These are phyloP conservation scores for Schizonepeta tenuifolia DNA, from an alignment of 257 asterid species.

Conservation along the genomic window DNA sequence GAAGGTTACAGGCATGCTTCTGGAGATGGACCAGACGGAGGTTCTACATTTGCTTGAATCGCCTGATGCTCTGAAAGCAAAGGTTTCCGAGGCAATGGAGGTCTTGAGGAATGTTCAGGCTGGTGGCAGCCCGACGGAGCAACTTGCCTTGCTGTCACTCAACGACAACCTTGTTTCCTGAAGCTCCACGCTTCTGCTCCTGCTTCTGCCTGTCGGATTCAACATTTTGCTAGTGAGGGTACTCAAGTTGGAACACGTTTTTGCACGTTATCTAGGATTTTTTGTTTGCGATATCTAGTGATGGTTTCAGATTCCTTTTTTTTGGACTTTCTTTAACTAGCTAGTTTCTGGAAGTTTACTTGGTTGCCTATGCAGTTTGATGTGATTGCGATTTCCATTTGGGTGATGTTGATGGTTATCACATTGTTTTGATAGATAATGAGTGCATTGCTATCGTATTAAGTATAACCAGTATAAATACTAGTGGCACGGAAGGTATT, in stretches of 20 bases:
- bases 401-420: not conserved
- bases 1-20: slow-evolving; percentile 73
- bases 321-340: not conserved
- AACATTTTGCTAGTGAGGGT: slow-evolving; percentile 40
- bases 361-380: not conserved
- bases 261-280: slow-evolving; percentile 21
- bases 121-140: slow-evolving; percentile 50
- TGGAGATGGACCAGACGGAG: slow-evolving; percentile 85
- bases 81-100: slow-evolving; percentile 74
- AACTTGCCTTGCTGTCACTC: slow-evolving; percentile 65
- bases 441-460: no score
- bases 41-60: slow-evolving; percentile 76
- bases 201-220: slow-evolving; percentile 22
- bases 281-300: slow-evolving; percentile 8
- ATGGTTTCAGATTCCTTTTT: not conserved
- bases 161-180: slow-evolving; percentile 62
- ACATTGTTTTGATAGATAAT: no score
- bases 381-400: not conserved
- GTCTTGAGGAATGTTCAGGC: slow-evolving; percentile 63
- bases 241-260: not conserved
- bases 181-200: slow-evolving; percentile 10
- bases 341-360: not conserved
- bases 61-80: slow-evolving; percentile 70
- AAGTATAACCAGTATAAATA: no score
- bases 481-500: no score